Base-by-base conservation (phyloP, 306 rosid genomes). In the Quercus parvula region DNA sequence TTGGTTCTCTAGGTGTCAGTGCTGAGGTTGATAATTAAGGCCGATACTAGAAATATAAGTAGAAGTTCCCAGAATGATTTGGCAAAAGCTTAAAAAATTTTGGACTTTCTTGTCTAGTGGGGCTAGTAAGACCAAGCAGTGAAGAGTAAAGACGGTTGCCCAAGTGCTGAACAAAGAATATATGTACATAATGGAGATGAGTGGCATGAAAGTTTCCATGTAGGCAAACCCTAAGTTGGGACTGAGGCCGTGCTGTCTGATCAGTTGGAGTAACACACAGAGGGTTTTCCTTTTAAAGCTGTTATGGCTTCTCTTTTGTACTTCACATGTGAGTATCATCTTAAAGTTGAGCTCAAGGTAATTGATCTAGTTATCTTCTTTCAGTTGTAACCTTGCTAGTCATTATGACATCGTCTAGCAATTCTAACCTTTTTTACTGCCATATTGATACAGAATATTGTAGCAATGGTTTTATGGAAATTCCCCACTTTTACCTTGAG, bases 11-110 rank as follows among this genome's bases (percentile, higher is more conserved):
- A 13, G 28, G 52, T 25, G 28, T 66, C 67, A 67, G 52, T 54
- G 33, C 61, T 9, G 78, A 74, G 46, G 73, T 64, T 70, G 76
- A 57, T 38, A 31, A 4, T 31, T 4, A 81, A 79, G 75, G 84
- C 79, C 9, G 22, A 62, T 76, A 33, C 71, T 74, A 35, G 57
- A 9, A 77, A 59, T 59, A 27, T 49, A 14, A 61, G 70, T 44
- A 78, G 68, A 77, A 25, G 88, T 77, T 68, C 68, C 56, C 56
- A 78, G 75, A 83, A 61, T 79, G 66, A 61, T 70, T 67, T 67
- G 46, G 59, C 52, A n/a, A 75, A 82, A 63, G 85, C 80, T 70
- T 70, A 77, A 49, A 69, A 81, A 51, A 76, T 81, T 70, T 71
- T 79, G 33, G 74, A 80, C 62, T 75, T 75, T 85, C 76, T 78